phyloP scores from a whole-genome alignment of 2,329 filamentous ascomycete species.

The Exophiala xenobiotica region DNA sequence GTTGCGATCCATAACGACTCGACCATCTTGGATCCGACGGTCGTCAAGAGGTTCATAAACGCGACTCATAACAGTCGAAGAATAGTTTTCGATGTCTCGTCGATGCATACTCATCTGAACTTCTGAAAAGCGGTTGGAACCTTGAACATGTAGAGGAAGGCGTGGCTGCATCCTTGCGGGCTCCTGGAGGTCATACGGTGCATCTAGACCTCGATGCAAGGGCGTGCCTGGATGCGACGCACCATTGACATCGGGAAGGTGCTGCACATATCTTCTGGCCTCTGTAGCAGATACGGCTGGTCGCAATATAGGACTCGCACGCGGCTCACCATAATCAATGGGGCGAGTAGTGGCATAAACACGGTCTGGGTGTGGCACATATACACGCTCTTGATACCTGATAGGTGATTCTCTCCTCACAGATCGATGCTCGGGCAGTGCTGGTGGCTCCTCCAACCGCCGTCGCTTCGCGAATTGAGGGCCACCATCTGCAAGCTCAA shows the following conservation, averaged over 20 bases:
- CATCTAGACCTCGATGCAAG: constrained; percentile 4
- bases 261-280: constrained; percentile 10
- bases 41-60: constrained; percentile 16
- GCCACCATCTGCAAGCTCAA: constrained; percentile 12
- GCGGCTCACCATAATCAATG: constrained; percentile 16
- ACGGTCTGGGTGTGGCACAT: constrained; percentile 6
- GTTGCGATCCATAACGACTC: constrained; percentile 6
- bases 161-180: constrained; percentile 2
- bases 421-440: constrained; percentile 4
- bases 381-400: constrained; percentile 11
- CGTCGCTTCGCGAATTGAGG: constrained; percentile 18
- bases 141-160: constrained; percentile 3
- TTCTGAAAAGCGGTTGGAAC: background rate
- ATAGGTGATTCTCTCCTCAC: constrained; percentile 14
- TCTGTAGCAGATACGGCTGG: constrained; percentile 7
- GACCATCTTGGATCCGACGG: constrained; percentile 13
- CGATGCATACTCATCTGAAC: constrained; percentile 7
- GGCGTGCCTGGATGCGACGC: constrained; percentile 1
- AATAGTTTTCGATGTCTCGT: constrained; percentile 2
- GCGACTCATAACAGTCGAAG: constrained; percentile 1
- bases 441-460: constrained; percentile 15
- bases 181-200: constrained; percentile 10
- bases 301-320: constrained; percentile 9
- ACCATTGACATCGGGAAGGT: constrained; percentile 13
- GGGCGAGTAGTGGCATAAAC: constrained; percentile 6